Percentiles rank a stretch among this genome's conserved stretches.
Conservation (phyloP, 225 moss, liverwort and hornwort genomes). For the Asterella californica region DNA sequence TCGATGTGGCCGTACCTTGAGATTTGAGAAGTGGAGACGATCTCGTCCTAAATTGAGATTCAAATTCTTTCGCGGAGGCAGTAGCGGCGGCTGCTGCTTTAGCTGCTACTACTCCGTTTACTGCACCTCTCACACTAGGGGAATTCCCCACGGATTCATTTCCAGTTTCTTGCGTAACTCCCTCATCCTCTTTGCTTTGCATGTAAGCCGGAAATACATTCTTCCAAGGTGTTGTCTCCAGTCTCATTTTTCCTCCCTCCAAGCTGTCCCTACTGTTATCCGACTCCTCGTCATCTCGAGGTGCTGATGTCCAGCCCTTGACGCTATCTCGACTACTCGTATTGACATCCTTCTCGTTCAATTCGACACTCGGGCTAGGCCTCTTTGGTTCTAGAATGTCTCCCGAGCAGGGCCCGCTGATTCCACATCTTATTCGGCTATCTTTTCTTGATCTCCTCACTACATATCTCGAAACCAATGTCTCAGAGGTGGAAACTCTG, state of each 20-base stretch:
- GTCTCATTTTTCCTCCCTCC: constrained; percentile 45
- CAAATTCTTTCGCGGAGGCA: constrained; percentile 76
- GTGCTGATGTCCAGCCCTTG: constrained; percentile 18
- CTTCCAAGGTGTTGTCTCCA: constrained; percentile 61
- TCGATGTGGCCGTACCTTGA: constrained; percentile 59
- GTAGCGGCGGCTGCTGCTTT: constrained; percentile 88
- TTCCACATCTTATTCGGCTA: not conserved
- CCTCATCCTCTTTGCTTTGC: constrained; percentile 77
- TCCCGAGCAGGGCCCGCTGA: not conserved
- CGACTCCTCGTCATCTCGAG: not conserved
- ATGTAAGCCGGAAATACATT: constrained; percentile 91
- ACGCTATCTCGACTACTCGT: constrained; percentile 18
- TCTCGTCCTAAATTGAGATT: constrained; percentile 65
- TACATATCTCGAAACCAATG: not conserved
- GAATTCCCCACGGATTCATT: constrained; percentile 24
- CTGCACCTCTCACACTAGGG: constrained; percentile 35
- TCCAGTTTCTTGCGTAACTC: constrained; percentile 54
- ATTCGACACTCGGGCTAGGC: not conserved
- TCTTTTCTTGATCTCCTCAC: not conserved
- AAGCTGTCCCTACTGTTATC: constrained; percentile 49
- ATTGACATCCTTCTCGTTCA: not conserved
- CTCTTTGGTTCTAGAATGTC: not conserved
- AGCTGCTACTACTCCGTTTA: constrained; percentile 63
- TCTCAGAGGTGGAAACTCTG: not conserved
- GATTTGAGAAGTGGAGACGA: constrained; percentile 49